Base-by-base conservation (phyloP, 2,329 filamentous ascomycete species). In the Septoria linicola region DNA sequence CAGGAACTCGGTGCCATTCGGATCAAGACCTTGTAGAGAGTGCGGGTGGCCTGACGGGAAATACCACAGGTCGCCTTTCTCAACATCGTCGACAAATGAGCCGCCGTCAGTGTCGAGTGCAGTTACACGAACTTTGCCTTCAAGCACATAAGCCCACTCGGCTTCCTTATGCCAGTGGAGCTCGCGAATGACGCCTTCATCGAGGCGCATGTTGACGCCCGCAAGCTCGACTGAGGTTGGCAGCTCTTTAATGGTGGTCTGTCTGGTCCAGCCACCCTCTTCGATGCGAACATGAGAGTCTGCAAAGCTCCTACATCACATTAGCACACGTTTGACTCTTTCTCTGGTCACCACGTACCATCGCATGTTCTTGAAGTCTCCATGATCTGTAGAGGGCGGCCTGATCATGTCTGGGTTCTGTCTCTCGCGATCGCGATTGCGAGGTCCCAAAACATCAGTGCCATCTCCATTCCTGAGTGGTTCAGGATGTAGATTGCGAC, bases 81-180 rank as follows among this genome's bases (percentile, higher is more conserved):
- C 79, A 17, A 91, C 70, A 63, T 91, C 87, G 58, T 89, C 87
- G 54, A 90, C 80, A 66, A 89, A 90, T 56, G 82, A 87, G 54
- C 87, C 82, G 8, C 87, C 87, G 55, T 91, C 84, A 35, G 84
- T 81, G 68, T 89, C 85, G 14, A 90, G 77, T 1, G 83, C 86
- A 0, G 85, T 88, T 43, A 90, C 80, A 46, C 87, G 81, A 16
- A 87, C 84, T 52, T 79, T 76, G 43, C 87, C 87, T 45, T 57
- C 53, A 0, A 89, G 78, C 2, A 89, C 82, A 56, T 86, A 89
- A 0, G 84, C 84, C 86, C 87, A 89, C 64, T 90, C 87, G 31
- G 84, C 85, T 66, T 88, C 84, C 61, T 87, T 88, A 73, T 90
- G 87, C 87, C 87, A 90, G 65, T 90, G 87, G 7, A 90, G 75